Evolutionary conservation across 495 filamentous ascomycete genomes (phyloP), one percentile per base, ranked within the genome.

Genomic region (Xylaria longipes): DNA sequence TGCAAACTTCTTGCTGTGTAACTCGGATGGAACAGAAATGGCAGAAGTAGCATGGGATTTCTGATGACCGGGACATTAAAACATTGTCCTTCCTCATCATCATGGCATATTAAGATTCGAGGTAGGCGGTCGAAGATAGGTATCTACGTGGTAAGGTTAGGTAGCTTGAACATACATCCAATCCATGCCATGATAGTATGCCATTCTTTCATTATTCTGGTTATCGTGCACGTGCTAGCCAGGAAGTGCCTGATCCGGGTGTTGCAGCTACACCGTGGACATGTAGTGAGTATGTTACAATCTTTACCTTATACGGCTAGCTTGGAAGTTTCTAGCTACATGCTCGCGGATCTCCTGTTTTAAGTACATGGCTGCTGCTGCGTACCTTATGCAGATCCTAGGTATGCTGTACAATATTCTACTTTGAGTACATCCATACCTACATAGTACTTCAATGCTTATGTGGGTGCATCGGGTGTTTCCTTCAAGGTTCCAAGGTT

Each of bases 151-250:
- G 33, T 29, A 11, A 37, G 15, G 57, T 8, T 60, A 14, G 7
- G 22, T 29, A 37, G 17, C 54, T 22, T 22, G 27, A 29, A 60
- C 33, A 37, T 50, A 37, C 35, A 3, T n/a, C n/a, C n/a, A n/a
- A n/a, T n/a, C n/a, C n/a, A n/a, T n/a, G n/a, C n/a, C n/a, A n/a
- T n/a, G n/a, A n/a, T n/a, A n/a, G n/a, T 22, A 60, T 60, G 57
- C 39, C 57, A 60, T 60, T 60, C 20, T 37, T 60, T n/a, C 20
- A 22, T 41, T 37, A 20, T 56, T 39, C 54, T 69, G 35, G 66
- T 60, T 35, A 46, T 60, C 66, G 66, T 69, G 66, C 66, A 68
- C 65, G 43, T 58, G 63, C 65, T 41, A 43, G 27, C 63, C 15
- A 22, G 33, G 50, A 57, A 43, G 46, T 50, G 63, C 43, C 45